Base-by-base conservation (phyloP, 169 alveolate genomes). In the Cryptosporidium tyzzeri region DNA sequence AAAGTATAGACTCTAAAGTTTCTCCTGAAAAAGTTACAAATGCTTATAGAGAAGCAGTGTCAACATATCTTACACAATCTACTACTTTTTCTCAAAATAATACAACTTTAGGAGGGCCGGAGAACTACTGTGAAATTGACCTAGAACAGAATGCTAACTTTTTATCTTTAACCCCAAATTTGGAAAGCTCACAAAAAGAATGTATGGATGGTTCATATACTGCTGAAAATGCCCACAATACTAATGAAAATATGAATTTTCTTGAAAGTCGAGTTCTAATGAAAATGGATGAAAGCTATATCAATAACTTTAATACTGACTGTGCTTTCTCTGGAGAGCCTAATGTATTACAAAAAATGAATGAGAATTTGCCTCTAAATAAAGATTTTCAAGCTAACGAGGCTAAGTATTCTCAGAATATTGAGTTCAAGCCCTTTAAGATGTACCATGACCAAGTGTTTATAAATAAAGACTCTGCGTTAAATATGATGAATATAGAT, bases 21-120 rank as follows among this genome's bases (percentile, higher is more conserved):
- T 65, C 89, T 23, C 89, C 89, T 1, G 89, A 80, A 41, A 65
- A 33, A 41, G 89, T 80, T 23, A 80, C 89, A 39, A 80, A 35
- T 48, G 89, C 89, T 3, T 80, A 80, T 62, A 80, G 89, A 80
- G 89, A 80, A 62, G 89, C 89, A 44, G 89, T 80, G 0, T 80
- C 89, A n/a, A 80, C 89, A 23, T 80, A 80, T 31, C 37, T 80
- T n/a, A 62, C 89, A 0, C 74, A 80, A 12, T 65, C 89, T 16
- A 51, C 70, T 31, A 16, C 68, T 14, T 39, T 58, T 48, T 73
- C 86, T 33, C 68, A 73, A 53, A 33, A 35, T 8, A 73, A 59
- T 37, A 21, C 21, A 18, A 6, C 68, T 23, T 14, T 71, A 9
- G 69, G 41, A 55, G 55, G 55, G 55, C 18, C 21, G 9, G 75